Conservation (phyloP, 2,329 filamentous ascomycete species). For the Trichoderma arundinaceum region DNA sequence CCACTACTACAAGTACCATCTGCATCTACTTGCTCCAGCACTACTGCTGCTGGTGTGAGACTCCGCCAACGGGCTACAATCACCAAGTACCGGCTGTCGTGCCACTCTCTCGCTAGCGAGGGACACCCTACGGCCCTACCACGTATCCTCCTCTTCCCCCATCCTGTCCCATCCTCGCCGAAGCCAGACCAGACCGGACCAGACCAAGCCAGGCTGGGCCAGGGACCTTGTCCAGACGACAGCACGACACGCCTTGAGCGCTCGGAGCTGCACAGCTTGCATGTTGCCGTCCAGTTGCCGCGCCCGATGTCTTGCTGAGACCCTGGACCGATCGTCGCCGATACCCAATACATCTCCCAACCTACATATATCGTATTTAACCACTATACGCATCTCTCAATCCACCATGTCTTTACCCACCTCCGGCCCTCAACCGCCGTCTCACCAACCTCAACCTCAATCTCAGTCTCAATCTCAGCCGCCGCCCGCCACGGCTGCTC, state of each 20-base stretch:
- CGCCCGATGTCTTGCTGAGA: slow-evolving; percentile 32
- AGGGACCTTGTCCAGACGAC: slow-evolving; percentile 31
- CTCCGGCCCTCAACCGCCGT: slow-evolving; percentile 14
- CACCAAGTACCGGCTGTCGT: slow-evolving; percentile 24
- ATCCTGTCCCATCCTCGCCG: slow-evolving; percentile 12
- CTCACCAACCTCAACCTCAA: slow-evolving; percentile 3
- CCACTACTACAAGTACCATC: neutral
- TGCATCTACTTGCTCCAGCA: neutral
- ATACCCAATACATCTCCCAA: slow-evolving; percentile 30
- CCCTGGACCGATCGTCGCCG: slow-evolving; percentile 31
- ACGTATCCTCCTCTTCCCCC: slow-evolving; percentile 24
- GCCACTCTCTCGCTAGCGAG: slow-evolving; percentile 31
- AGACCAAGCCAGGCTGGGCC: slow-evolving; percentile 10
- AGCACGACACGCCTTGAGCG: slow-evolving; percentile 28
- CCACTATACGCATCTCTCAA: slow-evolving; percentile 24
- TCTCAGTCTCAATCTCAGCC: slow-evolving; percentile 34
- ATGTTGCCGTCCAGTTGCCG: slow-evolving; percentile 30
- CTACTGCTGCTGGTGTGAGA: slow-evolving; percentile 10
- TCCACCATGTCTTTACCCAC: slow-evolving; percentile 31
- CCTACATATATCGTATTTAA: slow-evolving; percentile 28
- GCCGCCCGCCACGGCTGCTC: slow-evolving; percentile 36
- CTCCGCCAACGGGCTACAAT: slow-evolving; percentile 24
- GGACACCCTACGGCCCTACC: slow-evolving; percentile 24
- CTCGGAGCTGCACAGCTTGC: slow-evolving; percentile 31
- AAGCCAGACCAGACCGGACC: slow-evolving; percentile 11